Conservation (phyloP, 371 early-diverging fungal species). For the Mortierella sp. region DNA sequence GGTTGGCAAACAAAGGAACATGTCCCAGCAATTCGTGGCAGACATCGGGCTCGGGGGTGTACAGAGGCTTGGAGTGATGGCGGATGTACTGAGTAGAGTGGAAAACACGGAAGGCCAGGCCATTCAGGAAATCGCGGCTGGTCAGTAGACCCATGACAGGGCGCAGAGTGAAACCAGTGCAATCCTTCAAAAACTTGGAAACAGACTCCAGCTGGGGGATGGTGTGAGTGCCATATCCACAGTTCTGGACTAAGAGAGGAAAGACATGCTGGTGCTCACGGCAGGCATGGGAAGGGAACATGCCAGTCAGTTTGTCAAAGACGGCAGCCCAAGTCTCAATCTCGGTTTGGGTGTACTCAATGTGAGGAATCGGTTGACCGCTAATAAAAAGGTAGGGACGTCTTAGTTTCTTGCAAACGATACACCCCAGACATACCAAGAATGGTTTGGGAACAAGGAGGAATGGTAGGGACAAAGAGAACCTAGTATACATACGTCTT, state of each 20-base stretch:
- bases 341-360: slow-evolving; percentile 89
- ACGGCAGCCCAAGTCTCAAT: slow-evolving; percentile 91
- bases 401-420: not conserved
- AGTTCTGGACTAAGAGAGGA: slow-evolving; percentile 92
- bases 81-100: slow-evolving; percentile 98
- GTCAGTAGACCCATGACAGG: slow-evolving; percentile 97
- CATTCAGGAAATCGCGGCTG: slow-evolving; percentile 95
- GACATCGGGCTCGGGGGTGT: slow-evolving; percentile 96
- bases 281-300: slow-evolving; percentile 93
- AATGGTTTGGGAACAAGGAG: not conserved
- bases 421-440: not conserved
- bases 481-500: slow-evolving; percentile 67
- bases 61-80: slow-evolving; percentile 91
- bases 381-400: slow-evolving; percentile 26
- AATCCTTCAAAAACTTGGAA: slow-evolving; percentile 95
- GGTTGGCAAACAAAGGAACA: slow-evolving; percentile 93
- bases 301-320: slow-evolving; percentile 78
- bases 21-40: slow-evolving; percentile 92
- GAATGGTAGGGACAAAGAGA: not conserved
- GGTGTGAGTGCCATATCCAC: slow-evolving; percentile 86
- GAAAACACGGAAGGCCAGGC: slow-evolving; percentile 98
- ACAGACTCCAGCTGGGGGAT: slow-evolving; percentile 95
- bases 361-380: slow-evolving; percentile 87
- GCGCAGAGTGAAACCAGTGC: slow-evolving; percentile 96
- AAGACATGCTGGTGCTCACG: slow-evolving; percentile 93